A percentile compares a stretch with the other conserved stretches of the same genome.
phyloP scores from a whole-genome alignment of 768 basidiomycete species.

The Panaeolus papilionaceus region DNA sequence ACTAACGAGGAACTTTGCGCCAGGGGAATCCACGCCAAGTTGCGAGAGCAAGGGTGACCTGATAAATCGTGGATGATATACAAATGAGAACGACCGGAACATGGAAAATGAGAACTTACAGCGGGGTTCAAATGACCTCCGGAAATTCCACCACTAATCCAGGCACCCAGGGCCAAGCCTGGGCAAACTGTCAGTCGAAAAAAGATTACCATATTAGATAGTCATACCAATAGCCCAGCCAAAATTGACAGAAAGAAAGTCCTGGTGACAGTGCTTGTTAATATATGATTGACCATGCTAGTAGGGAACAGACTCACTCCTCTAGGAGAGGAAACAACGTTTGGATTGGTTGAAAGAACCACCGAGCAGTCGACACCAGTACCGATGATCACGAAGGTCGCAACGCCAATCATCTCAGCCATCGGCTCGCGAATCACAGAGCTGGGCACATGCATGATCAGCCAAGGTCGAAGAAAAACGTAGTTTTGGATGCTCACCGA shows the following conservation, averaged over 20 bases:
- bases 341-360: constrained; percentile 53
- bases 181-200: constrained; percentile 4
- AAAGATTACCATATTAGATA: not conserved
- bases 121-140: constrained; percentile 83
- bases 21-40: constrained; percentile 78
- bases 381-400: constrained; percentile 65
- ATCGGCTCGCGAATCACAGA: constrained; percentile 58
- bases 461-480: not conserved
- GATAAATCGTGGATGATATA: not conserved
- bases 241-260: constrained; percentile 54
- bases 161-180: constrained; percentile 65
- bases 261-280: constrained; percentile 32
- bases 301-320: constrained; percentile 48
- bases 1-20: constrained; percentile 71
- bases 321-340: constrained; percentile 53
- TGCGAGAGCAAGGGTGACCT: constrained; percentile 77
- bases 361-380: constrained; percentile 64
- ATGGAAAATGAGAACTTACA: constrained; percentile 39
- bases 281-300: constrained; percentile 9
- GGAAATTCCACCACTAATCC: constrained; percentile 68
- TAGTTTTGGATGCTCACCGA: constrained; percentile 20
- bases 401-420: constrained; percentile 69
- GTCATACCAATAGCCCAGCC: constrained; percentile 34
- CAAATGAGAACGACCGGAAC: not conserved
- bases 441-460: constrained; percentile 18